Evolutionary conservation across 768 basidiomycete genomes (phyloP).

Genomic region (Asterophora parasitica): DNA sequence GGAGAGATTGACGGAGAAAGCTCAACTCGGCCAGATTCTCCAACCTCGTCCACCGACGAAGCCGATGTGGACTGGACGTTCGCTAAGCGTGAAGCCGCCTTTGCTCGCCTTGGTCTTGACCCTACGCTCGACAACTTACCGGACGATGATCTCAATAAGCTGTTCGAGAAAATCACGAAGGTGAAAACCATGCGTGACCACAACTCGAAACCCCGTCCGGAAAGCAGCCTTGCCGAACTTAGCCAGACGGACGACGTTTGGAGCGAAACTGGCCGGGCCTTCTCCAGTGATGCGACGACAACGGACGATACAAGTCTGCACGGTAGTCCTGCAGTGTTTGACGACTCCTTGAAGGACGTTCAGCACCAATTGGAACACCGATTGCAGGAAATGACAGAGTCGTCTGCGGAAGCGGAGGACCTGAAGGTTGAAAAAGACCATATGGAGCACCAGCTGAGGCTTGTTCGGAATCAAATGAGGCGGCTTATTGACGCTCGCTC

Average conservation of each 20-base stretch:
- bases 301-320: slow-evolving; percentile 85
- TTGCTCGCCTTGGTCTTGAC: slow-evolving; percentile 80
- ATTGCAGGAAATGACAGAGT: slow-evolving; percentile 51
- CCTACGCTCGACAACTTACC: slow-evolving; percentile 89
- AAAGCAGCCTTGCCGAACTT: slow-evolving; percentile 80
- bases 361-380: slow-evolving; percentile 75
- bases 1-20: slow-evolving; percentile 59
- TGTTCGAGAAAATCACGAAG: slow-evolving; percentile 92
- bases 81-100: slow-evolving; percentile 90
- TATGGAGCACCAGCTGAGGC: slow-evolving; percentile 82
- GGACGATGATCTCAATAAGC: slow-evolving; percentile 90
- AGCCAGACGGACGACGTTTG: slow-evolving; percentile 84
- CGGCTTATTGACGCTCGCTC: slow-evolving; percentile 72
- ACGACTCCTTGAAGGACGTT: slow-evolving; percentile 61
- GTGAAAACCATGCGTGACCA: slow-evolving; percentile 86
- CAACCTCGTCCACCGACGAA: slow-evolving; percentile 62
- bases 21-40: slow-evolving; percentile 75
- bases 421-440: slow-evolving; percentile 88
- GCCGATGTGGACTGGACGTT: slow-evolving; percentile 95
- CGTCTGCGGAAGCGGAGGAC: slow-evolving; percentile 71
- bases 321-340: slow-evolving; percentile 58
- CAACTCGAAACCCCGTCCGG: slow-evolving; percentile 75
- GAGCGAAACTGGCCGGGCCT: slow-evolving; percentile 83
- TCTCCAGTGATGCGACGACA: slow-evolving; percentile 61
- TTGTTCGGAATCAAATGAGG: slow-evolving; percentile 80